Evolutionary conservation across 2,329 filamentous ascomycete species (phyloP).

Genomic region (Fusarium lateritium): DNA sequence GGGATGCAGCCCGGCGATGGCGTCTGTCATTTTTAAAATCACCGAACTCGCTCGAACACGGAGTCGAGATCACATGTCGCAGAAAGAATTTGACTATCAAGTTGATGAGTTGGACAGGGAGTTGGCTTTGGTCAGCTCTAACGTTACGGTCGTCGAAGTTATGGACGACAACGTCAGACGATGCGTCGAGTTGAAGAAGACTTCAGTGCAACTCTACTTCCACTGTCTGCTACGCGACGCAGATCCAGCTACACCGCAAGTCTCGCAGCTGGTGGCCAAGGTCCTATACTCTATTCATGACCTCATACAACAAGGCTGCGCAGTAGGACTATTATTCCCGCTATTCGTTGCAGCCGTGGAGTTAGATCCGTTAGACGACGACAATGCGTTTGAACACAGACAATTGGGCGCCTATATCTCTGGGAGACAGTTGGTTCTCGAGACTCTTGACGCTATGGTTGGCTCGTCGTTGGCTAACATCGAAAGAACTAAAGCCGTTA

Average conservation of each 20-base stretch:
- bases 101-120: conserved; percentile 25
- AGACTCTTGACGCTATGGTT: conserved; percentile 54
- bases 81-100: conserved; percentile 3
- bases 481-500: conserved; percentile 60
- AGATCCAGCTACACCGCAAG: conserved; percentile 52
- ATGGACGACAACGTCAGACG: conserved; percentile 42
- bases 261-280: conserved; percentile 18
- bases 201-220: conserved; percentile 61
- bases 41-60: conserved; percentile 61
- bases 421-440: conserved; percentile 37
- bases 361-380: conserved; percentile 38
- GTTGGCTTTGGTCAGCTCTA: not conserved
- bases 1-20: conserved; percentile 63
- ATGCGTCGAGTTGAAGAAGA: conserved; percentile 52
- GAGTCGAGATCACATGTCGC: conserved; percentile 3
- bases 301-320: conserved; percentile 36
- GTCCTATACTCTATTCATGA: conserved; percentile 22
- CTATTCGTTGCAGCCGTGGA: conserved; percentile 45
- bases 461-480: conserved; percentile 60
- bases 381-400: not conserved
- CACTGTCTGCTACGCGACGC: conserved; percentile 62
- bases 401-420: conserved; percentile 1
- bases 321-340: conserved; percentile 39
- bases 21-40: conserved; percentile 62
- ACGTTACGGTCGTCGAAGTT: not conserved